Conservation (phyloP, 495 filamentous ascomycete genomes). For the Penicillium lagena region DNA sequence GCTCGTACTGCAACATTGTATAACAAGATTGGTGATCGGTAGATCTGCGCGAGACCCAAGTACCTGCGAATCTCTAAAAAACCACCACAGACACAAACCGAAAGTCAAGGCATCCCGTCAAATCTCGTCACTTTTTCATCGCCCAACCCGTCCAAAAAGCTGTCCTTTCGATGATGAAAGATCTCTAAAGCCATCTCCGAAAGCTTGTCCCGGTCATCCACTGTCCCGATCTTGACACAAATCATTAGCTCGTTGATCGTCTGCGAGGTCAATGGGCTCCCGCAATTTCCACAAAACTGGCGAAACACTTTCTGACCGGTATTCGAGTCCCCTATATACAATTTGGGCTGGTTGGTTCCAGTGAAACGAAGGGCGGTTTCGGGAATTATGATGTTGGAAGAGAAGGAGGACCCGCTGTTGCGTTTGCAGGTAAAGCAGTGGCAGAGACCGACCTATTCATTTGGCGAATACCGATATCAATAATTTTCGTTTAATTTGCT, state of each 20-base stretch:
- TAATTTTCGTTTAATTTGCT: too few species aligned
- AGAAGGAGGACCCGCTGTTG: slow-evolving; percentile 22
- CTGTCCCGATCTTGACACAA: slow-evolving; percentile 18
- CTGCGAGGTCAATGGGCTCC: slow-evolving; percentile 13
- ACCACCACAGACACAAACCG: too few species aligned
- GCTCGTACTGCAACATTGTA: too few species aligned
- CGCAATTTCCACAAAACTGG: slow-evolving; percentile 23
- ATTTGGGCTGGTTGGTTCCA: slow-evolving; percentile 17
- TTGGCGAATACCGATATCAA: neutral
- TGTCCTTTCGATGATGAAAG: slow-evolving; percentile 16
- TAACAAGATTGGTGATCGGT: too few species aligned
- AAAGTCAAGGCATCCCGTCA: neutral
- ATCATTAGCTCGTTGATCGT: slow-evolving; percentile 2
- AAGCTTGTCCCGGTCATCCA: slow-evolving; percentile 12
- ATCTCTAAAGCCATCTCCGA: slow-evolving; percentile 13
- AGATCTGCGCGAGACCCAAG: too few species aligned
- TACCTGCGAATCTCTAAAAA: too few species aligned
- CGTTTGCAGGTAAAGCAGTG: slow-evolving; percentile 28
- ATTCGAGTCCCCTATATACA: slow-evolving; percentile 11
- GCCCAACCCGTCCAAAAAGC: slow-evolving; percentile 13
- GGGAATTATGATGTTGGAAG: slow-evolving; percentile 19
- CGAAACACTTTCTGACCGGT: slow-evolving; percentile 5
- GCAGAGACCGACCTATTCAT: slow-evolving; percentile 16
- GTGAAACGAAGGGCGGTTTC: slow-evolving; percentile 9
- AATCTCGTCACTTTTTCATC: neutral